These are phyloP conservation scores for Viola odorata DNA, from an alignment of 345 rosid species.

Conservation along the genomic window DNA sequence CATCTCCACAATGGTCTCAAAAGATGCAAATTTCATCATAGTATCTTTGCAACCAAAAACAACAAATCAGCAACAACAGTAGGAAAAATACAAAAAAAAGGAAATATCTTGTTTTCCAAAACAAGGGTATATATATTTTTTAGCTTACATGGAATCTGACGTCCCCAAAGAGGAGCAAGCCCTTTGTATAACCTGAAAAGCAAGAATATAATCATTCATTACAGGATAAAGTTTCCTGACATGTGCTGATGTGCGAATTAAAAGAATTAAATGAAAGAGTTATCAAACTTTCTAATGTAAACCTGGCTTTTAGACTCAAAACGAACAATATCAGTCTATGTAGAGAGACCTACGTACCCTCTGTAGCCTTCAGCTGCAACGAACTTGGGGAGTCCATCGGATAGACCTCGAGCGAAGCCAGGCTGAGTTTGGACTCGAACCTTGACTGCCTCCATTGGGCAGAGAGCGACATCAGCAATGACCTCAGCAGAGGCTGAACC, in stretches of 20 bases:
- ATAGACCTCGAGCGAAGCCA: conserved; percentile 84
- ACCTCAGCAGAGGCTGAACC: conserved; percentile 93
- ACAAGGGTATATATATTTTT: background rate
- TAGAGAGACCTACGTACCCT: conserved; percentile 37
- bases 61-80: background rate
- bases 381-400: conserved; percentile 89
- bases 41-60: conserved; percentile 51
- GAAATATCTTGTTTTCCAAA: background rate
- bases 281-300: no score
- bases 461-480: conserved; percentile 86
- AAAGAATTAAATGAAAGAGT: no score
- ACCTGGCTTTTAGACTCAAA: background rate
- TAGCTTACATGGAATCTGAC: conserved; percentile 93
- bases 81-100: background rate
- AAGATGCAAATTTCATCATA: conserved; percentile 97
- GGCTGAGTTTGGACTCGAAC: conserved; percentile 96
- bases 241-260: no score
- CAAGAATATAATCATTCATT: conserved; percentile 1
- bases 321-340: background rate
- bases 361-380: conserved; percentile 63
- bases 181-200: conserved; percentile 76
- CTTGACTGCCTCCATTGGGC: conserved; percentile 95
- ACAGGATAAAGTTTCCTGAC: background rate
- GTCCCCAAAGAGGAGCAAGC: conserved; percentile 88
- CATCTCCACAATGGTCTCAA: conserved; percentile 79